phyloP scores from a whole-genome alignment of 2,329 filamentous ascomycete species.

The Rugonectria rugulosa region DNA sequence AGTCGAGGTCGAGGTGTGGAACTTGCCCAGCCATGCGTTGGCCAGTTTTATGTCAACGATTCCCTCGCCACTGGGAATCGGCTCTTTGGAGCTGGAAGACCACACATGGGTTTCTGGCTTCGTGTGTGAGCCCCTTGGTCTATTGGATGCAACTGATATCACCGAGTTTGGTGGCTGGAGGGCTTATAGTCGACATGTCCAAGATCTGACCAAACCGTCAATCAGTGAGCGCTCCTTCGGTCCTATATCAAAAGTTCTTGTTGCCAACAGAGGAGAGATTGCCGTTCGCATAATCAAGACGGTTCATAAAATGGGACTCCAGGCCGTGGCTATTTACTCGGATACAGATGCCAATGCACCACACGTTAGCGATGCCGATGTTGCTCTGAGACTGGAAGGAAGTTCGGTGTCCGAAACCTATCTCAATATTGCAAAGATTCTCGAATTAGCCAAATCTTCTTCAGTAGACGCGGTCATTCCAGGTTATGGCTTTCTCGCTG shows the following conservation, averaged over 20 bases:
- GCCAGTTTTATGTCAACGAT: constrained; percentile 45
- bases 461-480: constrained; percentile 67
- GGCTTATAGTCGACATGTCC: constrained; percentile 30
- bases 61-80: constrained; percentile 45
- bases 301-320: constrained; percentile 70
- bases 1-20: constrained; percentile 48
- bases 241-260: constrained; percentile 53
- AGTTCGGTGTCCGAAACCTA: constrained; percentile 57
- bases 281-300: constrained; percentile 75
- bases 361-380: constrained; percentile 73
- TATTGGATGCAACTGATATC: constrained; percentile 42
- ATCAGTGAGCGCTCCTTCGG: neutral
- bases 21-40: constrained; percentile 39
- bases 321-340: constrained; percentile 75
- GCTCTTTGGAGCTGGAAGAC: constrained; percentile 45
- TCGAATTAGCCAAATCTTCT: constrained; percentile 58
- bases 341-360: constrained; percentile 67
- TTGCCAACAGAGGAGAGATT: constrained; percentile 71
- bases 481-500: constrained; percentile 72
- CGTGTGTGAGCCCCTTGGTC: constrained; percentile 46
- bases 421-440: constrained; percentile 69
- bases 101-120: constrained; percentile 47
- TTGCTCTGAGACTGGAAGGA: constrained; percentile 69
- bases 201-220: neutral
- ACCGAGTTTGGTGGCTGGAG: constrained; percentile 44